Evolutionary conservation across 2,329 filamentous ascomycete species (phyloP), one percentile per base, ranked within the genome.

Genomic region (Eurotiales sp.): DNA sequence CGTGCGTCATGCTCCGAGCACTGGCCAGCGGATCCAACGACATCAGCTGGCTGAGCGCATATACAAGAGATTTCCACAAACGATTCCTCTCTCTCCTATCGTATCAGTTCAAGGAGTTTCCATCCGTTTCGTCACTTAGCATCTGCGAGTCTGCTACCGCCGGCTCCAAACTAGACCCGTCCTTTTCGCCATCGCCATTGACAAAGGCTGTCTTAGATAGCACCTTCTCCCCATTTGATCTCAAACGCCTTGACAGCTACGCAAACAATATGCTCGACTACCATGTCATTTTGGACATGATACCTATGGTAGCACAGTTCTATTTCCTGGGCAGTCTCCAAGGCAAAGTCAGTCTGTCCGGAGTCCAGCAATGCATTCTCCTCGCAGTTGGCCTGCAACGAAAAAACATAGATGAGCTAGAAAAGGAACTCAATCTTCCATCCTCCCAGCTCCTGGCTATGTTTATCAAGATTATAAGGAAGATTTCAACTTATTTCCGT

Each of bases 211-310:
- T 91, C 55, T 80, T 99, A 6, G 91, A 96, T 63, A 75, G 77
- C 14, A 70, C 86, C 2, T 81, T 99, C 68, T 90, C 88, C 3
- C 91, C 93, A 0, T 97, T 93, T 67, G 93, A 99, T 68, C 81
- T 96, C 56, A 97, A 97, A 76, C 86, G 93, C 23, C 78, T 99
- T 3, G 92, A 96, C 66, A 91, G 88, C 39, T 99, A 99, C 63
- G 89, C 93, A 14, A 95, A 95, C 72, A 96, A 95, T 72, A 88
- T 96, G 80, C 83, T 99, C 37, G 95, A 99, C 71, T 96, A 97
- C 75, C 95, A 96, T 65, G 91, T 96, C 60, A 93, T 99, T 50
- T 80, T 97, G 23, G 95, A 99, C 66, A 82, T 99, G 64, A 79
- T 99, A 51, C 93, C 93, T 0, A 81, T 79, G 1, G 84, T 99